These are phyloP conservation scores for Plasmodium adleri DNA, from an alignment of 169 alveolate genomes.

Conservation along the genomic window DNA sequence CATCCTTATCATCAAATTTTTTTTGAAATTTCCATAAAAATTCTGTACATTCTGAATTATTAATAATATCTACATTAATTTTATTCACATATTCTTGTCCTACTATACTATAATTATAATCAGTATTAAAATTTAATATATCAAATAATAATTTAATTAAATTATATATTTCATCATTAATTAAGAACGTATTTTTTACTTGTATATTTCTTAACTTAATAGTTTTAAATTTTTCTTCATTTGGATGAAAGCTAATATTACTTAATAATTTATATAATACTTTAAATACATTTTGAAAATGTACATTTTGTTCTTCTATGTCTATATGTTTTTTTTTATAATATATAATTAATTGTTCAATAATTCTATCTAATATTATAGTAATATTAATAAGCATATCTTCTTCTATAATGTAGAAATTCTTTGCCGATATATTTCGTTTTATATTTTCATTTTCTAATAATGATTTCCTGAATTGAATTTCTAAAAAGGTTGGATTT, in stretches of 20 bases:
- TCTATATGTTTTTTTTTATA: constrained; percentile 32
- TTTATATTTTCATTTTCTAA: constrained; percentile 68
- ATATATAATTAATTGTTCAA: constrained; percentile 18
- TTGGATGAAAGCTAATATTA: constrained; percentile 55
- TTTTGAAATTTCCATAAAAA: constrained; percentile 67
- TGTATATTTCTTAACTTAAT: constrained; percentile 48
- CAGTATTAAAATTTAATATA: constrained; percentile 58
- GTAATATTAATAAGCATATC: constrained; percentile 55
- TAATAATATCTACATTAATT: neutral
- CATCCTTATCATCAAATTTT: constrained; percentile 24
- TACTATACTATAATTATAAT: neutral
- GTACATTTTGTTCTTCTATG: constrained; percentile 22
- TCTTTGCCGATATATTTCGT: constrained; percentile 45
- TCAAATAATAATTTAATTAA: constrained; percentile 58
- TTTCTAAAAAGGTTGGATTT: constrained; percentile 32
- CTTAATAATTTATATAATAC: constrained; percentile 44
- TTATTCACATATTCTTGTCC: neutral
- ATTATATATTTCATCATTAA: constrained; percentile 51
- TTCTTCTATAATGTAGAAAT: constrained; percentile 59
- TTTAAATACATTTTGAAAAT: constrained; percentile 55
- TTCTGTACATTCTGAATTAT: neutral
- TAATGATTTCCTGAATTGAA: constrained; percentile 37
- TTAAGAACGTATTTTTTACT: constrained; percentile 26
- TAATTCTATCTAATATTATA: constrained; percentile 50
- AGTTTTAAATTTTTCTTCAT: constrained; percentile 58